Evolutionary conservation across 2,329 filamentous ascomycete species (phyloP), one percentile per base, ranked within the genome.

Genomic region (Parafenestella ontariensis): DNA sequence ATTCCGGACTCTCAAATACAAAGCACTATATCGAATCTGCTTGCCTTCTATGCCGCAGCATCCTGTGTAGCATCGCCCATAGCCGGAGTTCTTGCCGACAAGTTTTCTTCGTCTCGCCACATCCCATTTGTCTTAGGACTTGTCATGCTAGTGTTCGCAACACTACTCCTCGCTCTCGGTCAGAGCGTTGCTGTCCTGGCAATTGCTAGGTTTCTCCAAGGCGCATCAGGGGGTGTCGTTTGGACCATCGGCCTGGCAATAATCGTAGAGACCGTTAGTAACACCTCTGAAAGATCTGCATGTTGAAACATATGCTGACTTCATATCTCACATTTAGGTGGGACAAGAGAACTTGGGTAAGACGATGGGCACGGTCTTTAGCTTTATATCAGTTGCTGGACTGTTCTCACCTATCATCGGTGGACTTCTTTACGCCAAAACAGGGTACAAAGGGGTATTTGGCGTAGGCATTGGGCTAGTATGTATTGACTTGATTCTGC

Each of bases 231-330:
- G 6, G 84, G 82, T 0, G 78, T 87, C 28, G 85, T 88, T 0
- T 86, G 85, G 81, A 86, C 83, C 0, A 81, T 85, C 9, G 83
- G 85, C 0, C 71, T 87, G 10, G 83, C 85, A 1, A 76, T 88
- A 54, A 78, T 85, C 34, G 73, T 85, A 5, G 86, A 88, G 64
- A 85, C 85, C 0, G 85, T 88, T 6, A 78, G 81, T 0, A n/a
- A n/a, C n/a, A n/a, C n/a, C n/a, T n/a, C n/a, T n/a, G n/a, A n/a
- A n/a, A n/a, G n/a, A n/a, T n/a, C n/a, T n/a, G n/a, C n/a, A n/a
- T n/a, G n/a, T n/a, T n/a, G n/a, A n/a, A n/a, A n/a, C n/a, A n/a
- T n/a, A n/a, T n/a, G n/a, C n/a, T n/a, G n/a, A n/a, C n/a, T n/a
- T n/a, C n/a, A n/a, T n/a, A n/a, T n/a, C n/a, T n/a, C n/a, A n/a